Base-by-base conservation (phyloP, 768 basidiomycete species). In the Calvatia gigantea region DNA sequence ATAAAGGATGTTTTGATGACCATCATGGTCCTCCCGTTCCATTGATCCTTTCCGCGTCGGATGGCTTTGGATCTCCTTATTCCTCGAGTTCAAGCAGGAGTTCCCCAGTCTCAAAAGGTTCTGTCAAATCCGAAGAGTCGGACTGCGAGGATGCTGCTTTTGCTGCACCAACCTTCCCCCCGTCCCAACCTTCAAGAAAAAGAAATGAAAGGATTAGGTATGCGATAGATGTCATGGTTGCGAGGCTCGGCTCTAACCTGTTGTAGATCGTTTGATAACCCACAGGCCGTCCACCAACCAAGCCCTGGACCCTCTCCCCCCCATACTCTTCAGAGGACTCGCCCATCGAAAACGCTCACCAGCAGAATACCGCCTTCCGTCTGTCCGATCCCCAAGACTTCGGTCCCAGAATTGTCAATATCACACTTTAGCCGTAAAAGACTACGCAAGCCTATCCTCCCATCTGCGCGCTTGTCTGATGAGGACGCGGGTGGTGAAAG, bases 401-500 rank as follows among this genome's bases (percentile, higher is more conserved):
- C 19, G 25, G 17, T 33, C 37, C 52, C 23, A 14, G 42, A 44
- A 23, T 33, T 33, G 32, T 17, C 35, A n/a, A n/a, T n/a, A n/a
- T n/a, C n/a, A n/a, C n/a, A n/a, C 15, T 17, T 25, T 15, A 33
- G 45, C 32, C 54, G 29, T 12, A 56, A 49, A 45, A 41, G 54
- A 21, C 28, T 21, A 37, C 38, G 54, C 28, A 42, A 19, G 5
- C 11, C 29, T 14, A 23, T 43, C 6, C 32, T 33, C 14, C 32
- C 44, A n/a, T 39, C 35, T 37, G 23, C 19, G 27, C 43, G 15
- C 23, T 9, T 33, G 27, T 53, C 48, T 25, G 43, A 39, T n/a
- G 56, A 69, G 15, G 73, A 74, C 23, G 66, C 55, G 5, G 65
- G 73, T 54, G 65, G 64, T 27, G 70, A 77, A 41, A 71, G 72